These are phyloP conservation scores for Cystofilobasidium bisporidii DNA, from an alignment of 768 basidiomycete genomes.

Conservation along the genomic window DNA sequence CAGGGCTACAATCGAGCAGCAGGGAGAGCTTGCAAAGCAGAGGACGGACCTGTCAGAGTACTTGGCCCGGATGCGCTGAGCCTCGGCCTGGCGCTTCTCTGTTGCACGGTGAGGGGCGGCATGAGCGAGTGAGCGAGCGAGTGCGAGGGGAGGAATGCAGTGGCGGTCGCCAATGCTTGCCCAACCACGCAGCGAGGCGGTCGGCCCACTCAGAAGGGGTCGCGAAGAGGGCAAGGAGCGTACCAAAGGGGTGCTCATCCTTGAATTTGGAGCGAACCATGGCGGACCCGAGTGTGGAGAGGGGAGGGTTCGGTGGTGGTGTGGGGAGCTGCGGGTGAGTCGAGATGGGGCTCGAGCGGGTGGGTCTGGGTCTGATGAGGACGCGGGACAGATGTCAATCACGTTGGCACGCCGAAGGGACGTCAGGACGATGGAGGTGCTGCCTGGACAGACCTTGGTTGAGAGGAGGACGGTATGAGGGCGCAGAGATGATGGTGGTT, in stretches of 20 bases:
- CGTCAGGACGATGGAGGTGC: too few relatives aligned
- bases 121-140: too few relatives aligned
- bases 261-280: slow-evolving; percentile 43
- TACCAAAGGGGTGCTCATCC: slow-evolving; percentile 98
- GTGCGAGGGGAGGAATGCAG: background rate
- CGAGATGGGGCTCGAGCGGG: background rate
- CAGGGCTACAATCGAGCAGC: background rate
- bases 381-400: too few relatives aligned
- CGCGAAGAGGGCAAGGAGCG: slow-evolving; percentile 37
- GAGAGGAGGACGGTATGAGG: too few relatives aligned
- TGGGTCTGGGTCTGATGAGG: too few relatives aligned
- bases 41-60: slow-evolving; percentile 54
- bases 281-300: background rate
- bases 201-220: too few relatives aligned
- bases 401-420: too few relatives aligned
- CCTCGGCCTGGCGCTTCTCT: slow-evolving; percentile 99
- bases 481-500: too few relatives aligned
- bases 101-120: slow-evolving; percentile 5
- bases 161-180: background rate
- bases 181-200: too few relatives aligned
- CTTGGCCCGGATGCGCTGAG: slow-evolving; percentile 96
- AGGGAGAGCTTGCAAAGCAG: background rate
- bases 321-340: background rate
- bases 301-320: background rate
- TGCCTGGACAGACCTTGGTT: too few relatives aligned